A percentile compares a stretch with the other conserved stretches of the same genome.
Conservation (phyloP, 345 rosid genomes). For the Euclidium syriacum region DNA sequence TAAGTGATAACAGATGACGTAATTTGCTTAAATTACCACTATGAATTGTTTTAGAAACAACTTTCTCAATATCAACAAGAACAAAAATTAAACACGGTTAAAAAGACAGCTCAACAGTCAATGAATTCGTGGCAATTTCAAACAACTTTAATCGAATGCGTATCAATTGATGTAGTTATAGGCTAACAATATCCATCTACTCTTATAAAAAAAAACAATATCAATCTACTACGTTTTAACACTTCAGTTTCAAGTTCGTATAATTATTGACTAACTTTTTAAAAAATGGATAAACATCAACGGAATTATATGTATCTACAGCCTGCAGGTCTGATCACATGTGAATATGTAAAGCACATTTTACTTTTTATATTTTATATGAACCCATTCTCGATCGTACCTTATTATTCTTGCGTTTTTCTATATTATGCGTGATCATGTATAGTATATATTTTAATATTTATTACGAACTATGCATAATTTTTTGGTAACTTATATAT, state of each 20-base stretch:
- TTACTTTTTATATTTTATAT: not conserved
- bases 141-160: too few relatives aligned
- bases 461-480: not conserved
- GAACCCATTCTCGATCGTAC: not conserved
- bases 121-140: too few relatives aligned
- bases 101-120: too few relatives aligned
- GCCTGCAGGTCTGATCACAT: conserved; percentile 6
- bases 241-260: not conserved
- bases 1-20: too few relatives aligned
- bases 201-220: too few relatives aligned
- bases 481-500: not conserved
- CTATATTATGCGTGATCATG: not conserved
- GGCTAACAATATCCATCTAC: not conserved
- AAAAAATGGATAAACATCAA: not conserved
- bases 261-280: not conserved
- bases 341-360: conserved; percentile 21
- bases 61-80: too few relatives aligned
- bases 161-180: not conserved
- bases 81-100: too few relatives aligned
- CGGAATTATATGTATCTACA: not conserved
- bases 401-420: not conserved
- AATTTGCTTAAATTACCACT: too few relatives aligned
- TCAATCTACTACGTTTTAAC: not conserved
- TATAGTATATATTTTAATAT: not conserved
- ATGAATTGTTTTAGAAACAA: too few relatives aligned